phyloP scores from a whole-genome alignment of 2,329 filamentous ascomycete species.

The Monilinia polystroma region DNA sequence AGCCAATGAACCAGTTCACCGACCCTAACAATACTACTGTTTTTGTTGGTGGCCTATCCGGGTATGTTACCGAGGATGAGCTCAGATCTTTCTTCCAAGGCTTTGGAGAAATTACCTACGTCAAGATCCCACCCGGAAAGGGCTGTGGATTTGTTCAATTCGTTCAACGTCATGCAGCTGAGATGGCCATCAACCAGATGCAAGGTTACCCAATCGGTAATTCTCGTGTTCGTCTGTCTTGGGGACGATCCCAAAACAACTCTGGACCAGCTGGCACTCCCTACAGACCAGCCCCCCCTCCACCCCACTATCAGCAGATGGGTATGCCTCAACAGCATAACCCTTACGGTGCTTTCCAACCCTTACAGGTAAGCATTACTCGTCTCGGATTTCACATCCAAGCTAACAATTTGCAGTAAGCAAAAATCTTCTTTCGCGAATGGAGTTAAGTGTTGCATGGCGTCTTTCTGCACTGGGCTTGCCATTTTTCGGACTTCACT shows the following conservation, averaged over 20 bases:
- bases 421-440: conserved; percentile 39
- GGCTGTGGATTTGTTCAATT: conserved; percentile 99
- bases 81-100: conserved; percentile 99
- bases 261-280: conserved; percentile 93
- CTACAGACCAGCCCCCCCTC: conserved; percentile 88
- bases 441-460: conserved; percentile 42
- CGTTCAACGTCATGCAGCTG: conserved; percentile 94
- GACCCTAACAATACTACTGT: conserved; percentile 99
- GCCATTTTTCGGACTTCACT: conserved; percentile 38
- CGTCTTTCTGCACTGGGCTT: conserved; percentile 40
- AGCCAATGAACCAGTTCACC: conserved; percentile 99
- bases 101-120: conserved; percentile 98
- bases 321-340: conserved; percentile 40
- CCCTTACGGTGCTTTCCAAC: conserved; percentile 40
- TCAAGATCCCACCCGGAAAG: conserved; percentile 99
- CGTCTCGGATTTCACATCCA: not conserved
- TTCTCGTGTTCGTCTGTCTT: conserved; percentile 94
- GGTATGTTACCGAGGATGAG: conserved; percentile 98
- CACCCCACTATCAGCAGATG: conserved; percentile 70
- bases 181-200: conserved; percentile 99
- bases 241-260: conserved; percentile 99
- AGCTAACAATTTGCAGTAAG: conserved; percentile 35
- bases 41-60: conserved; percentile 93
- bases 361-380: conserved; percentile 38
- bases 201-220: conserved; percentile 99